A percentile compares a stretch with the other conserved stretches of the same genome.
Evolutionary conservation across 257 asterid species (phyloP).

Genomic region (Schizonepeta tenuifolia): DNA sequence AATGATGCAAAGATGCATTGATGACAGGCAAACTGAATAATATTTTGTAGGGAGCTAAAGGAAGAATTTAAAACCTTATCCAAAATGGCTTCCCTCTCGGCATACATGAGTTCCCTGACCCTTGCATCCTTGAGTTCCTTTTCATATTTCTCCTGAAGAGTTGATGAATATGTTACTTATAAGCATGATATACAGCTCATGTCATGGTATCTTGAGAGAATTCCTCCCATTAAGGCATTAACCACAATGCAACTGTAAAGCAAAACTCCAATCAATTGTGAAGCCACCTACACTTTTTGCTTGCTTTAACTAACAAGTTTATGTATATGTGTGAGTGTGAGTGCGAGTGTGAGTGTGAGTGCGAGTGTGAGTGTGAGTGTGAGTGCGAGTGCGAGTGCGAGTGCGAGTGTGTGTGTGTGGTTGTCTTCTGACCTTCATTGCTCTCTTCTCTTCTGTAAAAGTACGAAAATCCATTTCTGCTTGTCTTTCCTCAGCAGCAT

Average conservation of each 20-base stretch:
- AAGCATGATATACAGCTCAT: conserved; percentile 21
- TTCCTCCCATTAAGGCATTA: not conserved
- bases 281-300: conserved; percentile 20
- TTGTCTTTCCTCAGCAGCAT: conserved; percentile 96
- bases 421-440: conserved; percentile 61
- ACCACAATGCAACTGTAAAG: conserved; percentile 8
- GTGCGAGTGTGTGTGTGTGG: conserved; percentile 5
- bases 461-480: conserved; percentile 77
- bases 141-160: conserved; percentile 85
- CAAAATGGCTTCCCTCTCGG: conserved; percentile 91
- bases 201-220: conserved; percentile 24
- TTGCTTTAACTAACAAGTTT: conserved; percentile 23
- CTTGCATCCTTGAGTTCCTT: conserved; percentile 94
- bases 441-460: conserved; percentile 70
- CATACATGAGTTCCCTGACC: conserved; percentile 99
- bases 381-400: not conserved
- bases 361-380: not conserved
- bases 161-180: conserved; percentile 38
- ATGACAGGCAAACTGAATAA: conserved; percentile 24
- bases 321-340: not conserved
- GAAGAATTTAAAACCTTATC: conserved; percentile 67
- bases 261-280: conserved; percentile 8
- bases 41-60: conserved; percentile 28
- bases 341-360: not conserved
- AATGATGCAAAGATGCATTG: not conserved